These are phyloP conservation scores for Hyphopichia wangnamkhiaoensis DNA, from an alignment of 1,139 yeast genomes.

Conservation along the genomic window DNA sequence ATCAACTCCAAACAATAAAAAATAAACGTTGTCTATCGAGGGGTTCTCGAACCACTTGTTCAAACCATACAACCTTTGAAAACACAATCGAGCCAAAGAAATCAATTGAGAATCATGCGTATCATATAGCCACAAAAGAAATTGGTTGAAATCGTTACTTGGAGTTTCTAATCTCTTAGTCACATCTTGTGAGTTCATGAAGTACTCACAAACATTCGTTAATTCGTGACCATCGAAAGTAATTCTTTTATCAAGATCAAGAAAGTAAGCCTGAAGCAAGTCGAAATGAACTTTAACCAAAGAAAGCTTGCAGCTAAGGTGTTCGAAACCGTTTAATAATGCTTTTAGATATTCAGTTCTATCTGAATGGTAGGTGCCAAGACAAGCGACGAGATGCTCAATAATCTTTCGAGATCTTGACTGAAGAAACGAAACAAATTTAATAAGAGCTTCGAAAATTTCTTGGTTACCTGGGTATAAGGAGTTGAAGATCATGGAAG, in stretches of 20 bases:
- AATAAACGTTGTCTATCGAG: slow-evolving; percentile 4
- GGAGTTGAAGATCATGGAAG: slow-evolving; percentile 28
- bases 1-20: slow-evolving; percentile 6
- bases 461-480: slow-evolving; percentile 31
- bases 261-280: not conserved
- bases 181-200: not conserved
- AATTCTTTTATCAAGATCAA: not conserved
- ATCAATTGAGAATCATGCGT: slow-evolving; percentile 5
- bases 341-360: not conserved
- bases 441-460: slow-evolving; percentile 26
- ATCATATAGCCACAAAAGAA: slow-evolving; percentile 21
- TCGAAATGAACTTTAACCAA: not conserved
- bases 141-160: slow-evolving; percentile 15
- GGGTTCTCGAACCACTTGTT: slow-evolving; percentile 4
- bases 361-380: not conserved
- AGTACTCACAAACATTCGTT: not conserved
- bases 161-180: no score
- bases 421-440: slow-evolving; percentile 6
- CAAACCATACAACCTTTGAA: slow-evolving; percentile 12
- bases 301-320: not conserved
- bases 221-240: not conserved
- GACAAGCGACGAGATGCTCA: not conserved
- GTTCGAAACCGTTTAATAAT: not conserved
- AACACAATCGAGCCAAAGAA: slow-evolving; percentile 14
- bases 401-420: not conserved